These are phyloP conservation scores for Colletotrichum abscissum DNA, from an alignment of 2,329 filamentous ascomycete genomes.

Conservation along the genomic window DNA sequence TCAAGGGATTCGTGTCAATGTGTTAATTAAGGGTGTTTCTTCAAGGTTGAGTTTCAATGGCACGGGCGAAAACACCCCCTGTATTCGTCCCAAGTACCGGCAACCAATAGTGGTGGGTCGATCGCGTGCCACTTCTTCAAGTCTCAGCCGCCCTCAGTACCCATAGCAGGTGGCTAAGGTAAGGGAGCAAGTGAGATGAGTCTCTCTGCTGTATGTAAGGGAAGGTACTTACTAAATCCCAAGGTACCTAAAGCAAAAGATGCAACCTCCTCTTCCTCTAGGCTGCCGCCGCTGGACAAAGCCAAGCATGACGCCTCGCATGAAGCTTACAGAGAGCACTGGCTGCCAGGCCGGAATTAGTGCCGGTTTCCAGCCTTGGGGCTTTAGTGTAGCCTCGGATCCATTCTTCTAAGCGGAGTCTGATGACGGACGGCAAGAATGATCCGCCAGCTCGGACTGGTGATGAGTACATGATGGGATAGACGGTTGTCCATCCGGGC, in stretches of 20 bases:
- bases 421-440: constrained; percentile 17
- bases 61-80: constrained; percentile 29
- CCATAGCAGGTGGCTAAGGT: too few relatives aligned
- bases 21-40: constrained; percentile 19
- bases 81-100: constrained; percentile 27
- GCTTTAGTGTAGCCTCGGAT: constrained; percentile 15
- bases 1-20: constrained; percentile 10
- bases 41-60: constrained; percentile 31
- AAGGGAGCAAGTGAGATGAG: too few relatives aligned
- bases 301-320: constrained; percentile 16
- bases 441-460: constrained; percentile 14
- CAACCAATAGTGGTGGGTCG: constrained; percentile 25
- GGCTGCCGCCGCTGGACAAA: not conserved
- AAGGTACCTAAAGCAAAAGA: not conserved
- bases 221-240: not conserved
- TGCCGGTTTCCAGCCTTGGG: constrained; percentile 10
- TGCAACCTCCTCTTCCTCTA: not conserved
- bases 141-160: constrained; percentile 22
- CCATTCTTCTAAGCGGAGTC: constrained; percentile 26
- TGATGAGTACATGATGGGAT: not conserved
- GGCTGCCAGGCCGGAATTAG: constrained; percentile 17
- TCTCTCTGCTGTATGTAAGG: too few relatives aligned
- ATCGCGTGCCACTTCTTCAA: constrained; percentile 24
- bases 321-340: not conserved
- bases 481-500: not conserved